These are phyloP conservation scores for Croton setiger DNA, from an alignment of 441 rosid genomes.

Conservation along the genomic window DNA sequence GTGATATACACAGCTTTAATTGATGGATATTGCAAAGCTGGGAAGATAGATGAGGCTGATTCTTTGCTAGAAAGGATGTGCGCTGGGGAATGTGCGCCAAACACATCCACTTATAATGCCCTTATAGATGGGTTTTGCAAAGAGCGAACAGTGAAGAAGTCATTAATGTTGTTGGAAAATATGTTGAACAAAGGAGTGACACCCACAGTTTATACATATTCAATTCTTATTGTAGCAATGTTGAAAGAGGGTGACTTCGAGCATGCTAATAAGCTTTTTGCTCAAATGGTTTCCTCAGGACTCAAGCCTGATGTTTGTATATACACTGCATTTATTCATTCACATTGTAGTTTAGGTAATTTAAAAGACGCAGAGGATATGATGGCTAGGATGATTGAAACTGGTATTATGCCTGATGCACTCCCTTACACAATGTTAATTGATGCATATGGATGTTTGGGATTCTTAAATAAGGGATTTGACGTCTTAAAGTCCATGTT, in stretches of 20 bases:
- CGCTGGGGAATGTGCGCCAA: conserved; percentile 49
- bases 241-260: conserved; percentile 61
- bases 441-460: conserved; percentile 55
- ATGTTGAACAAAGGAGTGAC: conserved; percentile 48
- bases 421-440: conserved; percentile 53
- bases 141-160: conserved; percentile 44
- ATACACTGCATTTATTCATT: conserved; percentile 64
- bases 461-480: conserved; percentile 54
- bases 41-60: conserved; percentile 45
- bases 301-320: conserved; percentile 55
- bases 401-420: conserved; percentile 57
- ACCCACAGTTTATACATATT: conserved; percentile 53
- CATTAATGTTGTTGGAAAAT: conserved; percentile 36
- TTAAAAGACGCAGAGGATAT: conserved; percentile 57
- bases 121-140: conserved; percentile 66
- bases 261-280: conserved; percentile 43
- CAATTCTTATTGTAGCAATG: conserved; percentile 54
- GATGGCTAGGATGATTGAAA: conserved; percentile 56
- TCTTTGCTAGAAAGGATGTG: conserved; percentile 54
- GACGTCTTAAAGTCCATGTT: conserved; percentile 67
- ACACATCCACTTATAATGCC: conserved; percentile 59
- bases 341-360: conserved; percentile 55
- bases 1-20: conserved; percentile 72
- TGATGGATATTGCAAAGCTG: conserved; percentile 77
- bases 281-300: conserved; percentile 50